A percentile compares a stretch with the other conserved stretches of the same genome.
Evolutionary conservation across 768 basidiomycete genomes (phyloP).

Genomic region (Hericium alpestre): DNA sequence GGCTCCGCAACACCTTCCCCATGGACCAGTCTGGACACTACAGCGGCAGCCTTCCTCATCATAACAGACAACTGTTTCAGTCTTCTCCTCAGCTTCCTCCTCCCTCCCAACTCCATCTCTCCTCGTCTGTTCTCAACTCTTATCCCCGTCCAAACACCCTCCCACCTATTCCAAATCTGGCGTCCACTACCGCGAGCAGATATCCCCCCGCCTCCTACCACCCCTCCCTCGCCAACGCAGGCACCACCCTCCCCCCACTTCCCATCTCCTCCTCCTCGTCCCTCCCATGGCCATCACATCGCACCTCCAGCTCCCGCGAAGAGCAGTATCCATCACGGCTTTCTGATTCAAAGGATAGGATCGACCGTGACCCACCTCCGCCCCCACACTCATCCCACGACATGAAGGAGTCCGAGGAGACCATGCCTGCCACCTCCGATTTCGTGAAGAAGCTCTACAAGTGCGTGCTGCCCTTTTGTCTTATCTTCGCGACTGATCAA

Average conservation of each 20-base stretch:
- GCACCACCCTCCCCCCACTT: conserved; percentile 20
- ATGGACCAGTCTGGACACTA: conserved; percentile 20
- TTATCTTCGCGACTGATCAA: background rate
- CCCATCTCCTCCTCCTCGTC: conserved; percentile 17
- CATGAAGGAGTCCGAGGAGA: conserved; percentile 38
- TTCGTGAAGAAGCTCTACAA: conserved; percentile 94
- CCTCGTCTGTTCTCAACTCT: conserved; percentile 20
- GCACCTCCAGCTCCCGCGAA: conserved; percentile 24
- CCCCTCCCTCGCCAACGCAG: conserved; percentile 23
- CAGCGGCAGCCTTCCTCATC: conserved; percentile 13
- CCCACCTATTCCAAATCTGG: conserved; percentile 25
- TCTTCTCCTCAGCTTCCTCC: conserved; percentile 35
- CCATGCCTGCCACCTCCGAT: conserved; percentile 81
- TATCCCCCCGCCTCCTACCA: conserved; percentile 25
- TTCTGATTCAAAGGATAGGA: conserved; percentile 17
- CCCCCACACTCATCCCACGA: conserved; percentile 5
- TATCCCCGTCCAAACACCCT: conserved; percentile 32
- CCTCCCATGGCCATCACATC: conserved; percentile 23
- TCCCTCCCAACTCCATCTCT: conserved; percentile 29
- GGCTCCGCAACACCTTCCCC: conserved; percentile 3
- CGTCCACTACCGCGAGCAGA: conserved; percentile 19
- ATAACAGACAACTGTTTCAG: conserved; percentile 23
- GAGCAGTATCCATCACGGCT: conserved; percentile 21
- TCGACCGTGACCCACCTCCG: conserved; percentile 7
- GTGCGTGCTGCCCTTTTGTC: conserved; percentile 29